phyloP scores from a whole-genome alignment of 2,329 filamentous ascomycete genomes.

The Colletotrichum falcatum region DNA sequence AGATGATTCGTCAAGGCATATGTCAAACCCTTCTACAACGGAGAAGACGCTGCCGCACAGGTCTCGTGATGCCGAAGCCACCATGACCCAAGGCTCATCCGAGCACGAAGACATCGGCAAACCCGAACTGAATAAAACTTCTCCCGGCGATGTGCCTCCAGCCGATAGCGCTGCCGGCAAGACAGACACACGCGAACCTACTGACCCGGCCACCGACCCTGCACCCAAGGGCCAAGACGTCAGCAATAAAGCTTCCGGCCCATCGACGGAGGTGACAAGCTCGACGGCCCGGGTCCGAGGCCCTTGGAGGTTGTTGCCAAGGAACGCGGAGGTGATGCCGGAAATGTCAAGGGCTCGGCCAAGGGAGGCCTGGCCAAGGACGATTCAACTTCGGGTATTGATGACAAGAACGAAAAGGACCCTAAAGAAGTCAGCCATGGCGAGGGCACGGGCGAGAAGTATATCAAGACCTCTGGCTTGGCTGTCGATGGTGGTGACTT shows the following conservation, averaged over 20 bases:
- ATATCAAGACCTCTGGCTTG: slow-evolving; percentile 69
- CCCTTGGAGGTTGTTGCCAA: slow-evolving; percentile 54
- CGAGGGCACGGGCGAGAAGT: slow-evolving; percentile 66
- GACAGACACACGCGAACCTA: slow-evolving; percentile 55
- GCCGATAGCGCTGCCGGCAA: slow-evolving; percentile 48
- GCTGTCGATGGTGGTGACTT: slow-evolving; percentile 76
- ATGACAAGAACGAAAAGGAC: slow-evolving; percentile 41
- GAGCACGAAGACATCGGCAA: slow-evolving; percentile 43
- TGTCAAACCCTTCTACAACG: background rate
- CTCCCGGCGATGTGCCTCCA: slow-evolving; percentile 39
- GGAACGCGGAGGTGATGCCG: slow-evolving; percentile 51
- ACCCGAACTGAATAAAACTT: slow-evolving; percentile 41
- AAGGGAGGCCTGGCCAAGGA: slow-evolving; percentile 38
- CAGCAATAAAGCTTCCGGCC: slow-evolving; percentile 47
- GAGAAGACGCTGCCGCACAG: slow-evolving; percentile 4
- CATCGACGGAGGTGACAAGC: slow-evolving; percentile 50
- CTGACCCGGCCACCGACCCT: slow-evolving; percentile 51
- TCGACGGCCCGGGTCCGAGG: slow-evolving; percentile 58
- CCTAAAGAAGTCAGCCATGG: slow-evolving; percentile 41
- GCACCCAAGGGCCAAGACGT: slow-evolving; percentile 53
- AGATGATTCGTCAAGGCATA: background rate
- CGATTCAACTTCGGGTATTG: slow-evolving; percentile 30
- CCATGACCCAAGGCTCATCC: background rate
- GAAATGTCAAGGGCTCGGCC: slow-evolving; percentile 34
- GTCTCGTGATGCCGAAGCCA: background rate